phyloP scores from a whole-genome alignment of 2,329 filamentous ascomycete species.

The Xylaria sp. region DNA sequence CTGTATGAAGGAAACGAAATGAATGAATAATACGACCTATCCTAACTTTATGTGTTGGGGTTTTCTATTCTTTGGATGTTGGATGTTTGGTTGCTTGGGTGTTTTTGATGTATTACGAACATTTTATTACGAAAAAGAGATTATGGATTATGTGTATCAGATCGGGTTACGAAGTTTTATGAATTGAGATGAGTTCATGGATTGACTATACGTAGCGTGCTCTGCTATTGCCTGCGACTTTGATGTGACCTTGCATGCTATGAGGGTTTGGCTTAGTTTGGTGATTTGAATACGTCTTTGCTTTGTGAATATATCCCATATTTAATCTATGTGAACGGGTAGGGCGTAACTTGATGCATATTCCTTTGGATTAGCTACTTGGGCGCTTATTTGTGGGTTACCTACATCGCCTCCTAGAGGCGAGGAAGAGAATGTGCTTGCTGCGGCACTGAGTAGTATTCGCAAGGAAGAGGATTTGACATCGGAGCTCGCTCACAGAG shows the following conservation, averaged over 20 bases:
- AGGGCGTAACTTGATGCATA: background rate
- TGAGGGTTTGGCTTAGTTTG: too few species aligned
- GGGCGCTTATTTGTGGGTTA: background rate
- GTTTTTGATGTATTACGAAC: too few species aligned
- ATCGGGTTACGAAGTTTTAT: constrained; percentile 16
- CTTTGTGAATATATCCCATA: too few species aligned
- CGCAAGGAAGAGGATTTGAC: background rate
- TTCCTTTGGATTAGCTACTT: background rate
- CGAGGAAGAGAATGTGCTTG: background rate
- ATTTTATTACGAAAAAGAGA: background rate
- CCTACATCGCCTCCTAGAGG: background rate
- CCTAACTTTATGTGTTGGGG: background rate
- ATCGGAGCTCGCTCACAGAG: constrained; percentile 21
- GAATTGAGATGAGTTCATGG: constrained; percentile 1
- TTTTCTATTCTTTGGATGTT: too few species aligned
- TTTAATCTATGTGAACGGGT: too few species aligned
- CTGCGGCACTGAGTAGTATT: background rate
- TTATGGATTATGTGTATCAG: constrained; percentile 18
- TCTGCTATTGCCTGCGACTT: too few species aligned
- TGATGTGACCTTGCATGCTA: too few species aligned
- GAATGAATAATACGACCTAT: background rate
- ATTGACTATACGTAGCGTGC: background rate
- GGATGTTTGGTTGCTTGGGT: too few species aligned
- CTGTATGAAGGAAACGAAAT: constrained; percentile 24
- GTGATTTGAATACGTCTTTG: too few species aligned